phyloP scores from a whole-genome alignment of 805 yeast genomes.

The Metschnikowia chrysomelidarum region DNA sequence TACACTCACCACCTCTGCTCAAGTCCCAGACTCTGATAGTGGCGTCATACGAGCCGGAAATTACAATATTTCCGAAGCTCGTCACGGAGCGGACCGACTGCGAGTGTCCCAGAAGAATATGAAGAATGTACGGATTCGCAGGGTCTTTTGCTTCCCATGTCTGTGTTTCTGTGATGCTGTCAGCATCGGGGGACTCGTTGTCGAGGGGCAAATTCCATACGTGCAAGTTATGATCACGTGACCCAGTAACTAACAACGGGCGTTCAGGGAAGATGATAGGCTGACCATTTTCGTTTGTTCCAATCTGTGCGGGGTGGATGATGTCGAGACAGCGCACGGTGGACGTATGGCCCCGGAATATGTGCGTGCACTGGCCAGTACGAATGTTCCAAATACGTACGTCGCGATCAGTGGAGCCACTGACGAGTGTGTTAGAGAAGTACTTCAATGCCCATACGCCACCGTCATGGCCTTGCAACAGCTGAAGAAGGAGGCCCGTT shows the following conservation, averaged over 20 bases:
- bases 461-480: conserved; percentile 87
- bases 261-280: conserved; percentile 55
- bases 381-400: conserved; percentile 91
- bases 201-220: conserved; percentile 58
- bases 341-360: conserved; percentile 87
- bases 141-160: conserved; percentile 37
- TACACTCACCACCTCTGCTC: conserved; percentile 62
- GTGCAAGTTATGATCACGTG: conserved; percentile 44
- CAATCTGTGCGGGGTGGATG: conserved; percentile 62
- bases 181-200: conserved; percentile 34
- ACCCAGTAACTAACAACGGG: conserved; percentile 61
- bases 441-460: conserved; percentile 99
- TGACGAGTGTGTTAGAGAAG: conserved; percentile 75
- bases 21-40: conserved; percentile 93
- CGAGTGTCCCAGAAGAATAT: conserved; percentile 50
- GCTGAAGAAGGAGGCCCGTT: conserved; percentile 61
- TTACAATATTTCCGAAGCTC: conserved; percentile 78
- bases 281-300: conserved; percentile 57
- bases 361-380: conserved; percentile 84
- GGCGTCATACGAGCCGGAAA: conserved; percentile 89
- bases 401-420: conserved; percentile 93
- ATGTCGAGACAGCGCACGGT: conserved; percentile 92
- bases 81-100: conserved; percentile 84
- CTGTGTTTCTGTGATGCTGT: conserved; percentile 33
- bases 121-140: conserved; percentile 20